Base-by-base conservation (phyloP, 441 rosid species). In the Raphanus hybrid region DNA sequence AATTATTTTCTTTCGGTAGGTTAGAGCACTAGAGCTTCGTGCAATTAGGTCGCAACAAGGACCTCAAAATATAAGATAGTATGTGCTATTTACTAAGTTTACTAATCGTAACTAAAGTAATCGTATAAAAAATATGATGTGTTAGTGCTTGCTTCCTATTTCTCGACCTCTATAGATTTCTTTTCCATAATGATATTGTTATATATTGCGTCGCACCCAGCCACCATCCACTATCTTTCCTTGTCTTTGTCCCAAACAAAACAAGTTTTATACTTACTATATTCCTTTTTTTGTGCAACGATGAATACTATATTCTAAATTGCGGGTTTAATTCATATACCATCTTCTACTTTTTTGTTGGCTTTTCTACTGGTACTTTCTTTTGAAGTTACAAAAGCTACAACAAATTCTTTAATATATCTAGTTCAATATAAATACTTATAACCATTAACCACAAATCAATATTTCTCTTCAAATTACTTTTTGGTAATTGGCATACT, bases 121-220 rank as follows among this genome's bases (percentile, higher is more conserved):
- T 32, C 43, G 18, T 32, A 18, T 60, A n/a, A 58, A 32, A 32
- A 7, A 3, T 32, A n/a, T 4, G 6, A 55, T 16, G 15, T 32
- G 66, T 67, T 48, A 78, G 77, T 73, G 81, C 66, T 66, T 54
- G 23, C 59, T 67, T 67, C 5, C 35, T 1, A 26, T 48, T 59
- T 45, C 65, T 58, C 32, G 3, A 45, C 32, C 71, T 66, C 57
- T 59, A 63, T 26, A 39, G 50, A 70, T 77, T 64, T 71, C 62
- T 64, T 43, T 65, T 64, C 62, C 39, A 3, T 57, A 45, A n/a
- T 64, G 76, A 54, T 70, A 23, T 71, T 39, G 75, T 52, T 76
- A 35, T 41, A 16, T 71, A 65, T 71, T 71, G 76, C 55, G 14
- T 77, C 67, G 32, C 72, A 71, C 72, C 67, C 76, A 77, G 72